These are phyloP conservation scores for Diaporthe amygdali DNA, from an alignment of 2,329 filamentous ascomycete genomes.

Conservation along the genomic window DNA sequence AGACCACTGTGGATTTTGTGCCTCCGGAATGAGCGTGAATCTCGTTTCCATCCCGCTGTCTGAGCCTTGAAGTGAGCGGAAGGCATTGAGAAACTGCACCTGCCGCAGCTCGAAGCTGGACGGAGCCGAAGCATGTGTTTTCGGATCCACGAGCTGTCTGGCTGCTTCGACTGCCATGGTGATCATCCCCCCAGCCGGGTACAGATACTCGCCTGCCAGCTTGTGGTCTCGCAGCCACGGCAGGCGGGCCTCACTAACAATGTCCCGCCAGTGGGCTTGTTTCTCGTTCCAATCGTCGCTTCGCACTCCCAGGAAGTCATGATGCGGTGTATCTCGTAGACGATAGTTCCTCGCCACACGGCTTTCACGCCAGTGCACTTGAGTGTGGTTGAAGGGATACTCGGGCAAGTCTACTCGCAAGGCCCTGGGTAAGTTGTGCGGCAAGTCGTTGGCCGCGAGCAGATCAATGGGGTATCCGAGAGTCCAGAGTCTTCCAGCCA, in stretches of 20 bases:
- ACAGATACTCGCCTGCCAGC: not conserved
- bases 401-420: constrained; percentile 18
- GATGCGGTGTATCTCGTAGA: no score
- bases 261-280: no score
- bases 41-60: not conserved
- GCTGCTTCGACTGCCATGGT: not conserved
- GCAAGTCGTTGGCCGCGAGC: not conserved
- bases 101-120: not conserved
- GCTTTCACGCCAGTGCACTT: no score
- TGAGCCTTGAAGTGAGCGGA: not conserved
- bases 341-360: no score
- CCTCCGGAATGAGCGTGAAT: not conserved
- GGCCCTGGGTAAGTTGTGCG: not conserved
- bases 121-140: not conserved
- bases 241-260: not conserved
- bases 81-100: not conserved
- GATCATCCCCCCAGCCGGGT: not conserved
- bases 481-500: not conserved
- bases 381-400: constrained; percentile 22
- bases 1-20: not conserved
- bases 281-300: no score
- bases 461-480: not conserved
- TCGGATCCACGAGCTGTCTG: not conserved
- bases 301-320: no score
- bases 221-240: constrained; percentile 8